Conservation (phyloP, 352 stramenopile species). For the Phytophthora meadii region DNA sequence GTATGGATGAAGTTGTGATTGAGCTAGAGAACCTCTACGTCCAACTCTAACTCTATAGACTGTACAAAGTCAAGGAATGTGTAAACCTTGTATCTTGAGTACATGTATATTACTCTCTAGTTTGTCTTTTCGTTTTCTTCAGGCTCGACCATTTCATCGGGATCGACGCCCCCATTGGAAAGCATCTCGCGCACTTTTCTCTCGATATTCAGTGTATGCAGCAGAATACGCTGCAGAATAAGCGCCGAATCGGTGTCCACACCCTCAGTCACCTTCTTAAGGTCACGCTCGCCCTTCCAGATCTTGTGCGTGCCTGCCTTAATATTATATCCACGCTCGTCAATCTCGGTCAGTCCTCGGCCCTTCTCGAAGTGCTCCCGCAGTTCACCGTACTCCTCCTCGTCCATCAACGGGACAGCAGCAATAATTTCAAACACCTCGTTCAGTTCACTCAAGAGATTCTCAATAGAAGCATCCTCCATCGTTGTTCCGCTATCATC, state of each 20-base stretch:
- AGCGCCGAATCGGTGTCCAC: conserved; percentile 72
- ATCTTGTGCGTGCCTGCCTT: conserved; percentile 59
- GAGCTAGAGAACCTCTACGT: conserved; percentile 19
- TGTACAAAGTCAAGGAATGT: background rate
- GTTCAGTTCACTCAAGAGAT: conserved; percentile 63
- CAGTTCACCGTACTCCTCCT: conserved; percentile 70
- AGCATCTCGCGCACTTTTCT: conserved; percentile 64
- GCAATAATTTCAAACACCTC: conserved; percentile 77
- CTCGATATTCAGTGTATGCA: conserved; percentile 73
- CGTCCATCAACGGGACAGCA: conserved; percentile 72
- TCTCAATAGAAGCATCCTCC: conserved; percentile 69
- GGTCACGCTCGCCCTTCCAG: conserved; percentile 73
- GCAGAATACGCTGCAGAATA: conserved; percentile 77
- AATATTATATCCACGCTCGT: conserved; percentile 65
- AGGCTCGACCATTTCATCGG: conserved; percentile 16
- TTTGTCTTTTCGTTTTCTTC: conserved; percentile 14
- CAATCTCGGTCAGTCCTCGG: conserved; percentile 67
- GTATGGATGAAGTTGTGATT: conserved; percentile 29
- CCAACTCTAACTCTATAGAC: background rate
- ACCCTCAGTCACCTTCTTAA: conserved; percentile 52
- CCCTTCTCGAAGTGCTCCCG: conserved; percentile 69
- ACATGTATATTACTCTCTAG: conserved; percentile 2
- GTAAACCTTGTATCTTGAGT: conserved; percentile 1
- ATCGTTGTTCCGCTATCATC: conserved; percentile 7
- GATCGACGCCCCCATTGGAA: conserved; percentile 30